These are phyloP conservation scores for Penstemon davidsonii DNA, from an alignment of 257 asterid species.

Conservation along the genomic window DNA sequence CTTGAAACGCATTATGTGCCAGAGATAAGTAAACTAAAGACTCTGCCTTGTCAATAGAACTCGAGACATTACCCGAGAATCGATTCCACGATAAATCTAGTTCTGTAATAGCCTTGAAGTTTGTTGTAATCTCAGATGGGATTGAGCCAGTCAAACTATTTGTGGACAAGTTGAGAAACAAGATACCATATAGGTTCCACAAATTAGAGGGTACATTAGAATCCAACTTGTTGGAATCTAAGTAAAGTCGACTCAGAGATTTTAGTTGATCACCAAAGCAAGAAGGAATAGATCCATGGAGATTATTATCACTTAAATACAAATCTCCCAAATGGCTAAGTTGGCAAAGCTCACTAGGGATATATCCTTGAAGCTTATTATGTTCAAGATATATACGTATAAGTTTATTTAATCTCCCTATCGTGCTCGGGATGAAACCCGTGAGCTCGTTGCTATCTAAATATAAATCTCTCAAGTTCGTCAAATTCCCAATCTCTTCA, in stretches of 20 bases:
- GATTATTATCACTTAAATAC: conserved; percentile 23
- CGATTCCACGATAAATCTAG: conserved; percentile 36
- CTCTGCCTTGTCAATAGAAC: conserved; percentile 19
- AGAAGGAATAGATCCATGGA: conserved; percentile 30
- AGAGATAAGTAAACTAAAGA: conserved; percentile 26
- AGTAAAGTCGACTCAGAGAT: conserved; percentile 28
- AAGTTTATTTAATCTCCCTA: conserved; percentile 14
- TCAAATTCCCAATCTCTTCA: conserved; percentile 26
- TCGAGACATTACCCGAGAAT: conserved; percentile 31
- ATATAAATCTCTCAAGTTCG: not conserved
- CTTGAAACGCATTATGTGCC: conserved; percentile 28
- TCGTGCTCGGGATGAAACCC: conserved; percentile 2
- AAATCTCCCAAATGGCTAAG: conserved; percentile 13
- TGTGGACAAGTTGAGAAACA: conserved; percentile 32
- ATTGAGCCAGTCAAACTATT: conserved; percentile 31
- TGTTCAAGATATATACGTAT: conserved; percentile 20
- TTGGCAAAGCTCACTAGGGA: conserved; percentile 23
- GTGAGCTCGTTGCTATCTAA: too few relatives aligned
- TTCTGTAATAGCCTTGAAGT: not conserved
- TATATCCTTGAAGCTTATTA: conserved; percentile 26
- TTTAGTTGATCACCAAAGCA: conserved; percentile 31
- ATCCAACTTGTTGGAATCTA: conserved; percentile 25
- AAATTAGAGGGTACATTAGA: conserved; percentile 31
- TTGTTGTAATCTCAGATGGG: conserved; percentile 18
- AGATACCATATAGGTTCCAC: conserved; percentile 28